Percentiles rank a stretch among this genome's conserved stretches.
Conservation (phyloP, 164 flowering plant genomes). For the Nelumbo lutea region DNA sequence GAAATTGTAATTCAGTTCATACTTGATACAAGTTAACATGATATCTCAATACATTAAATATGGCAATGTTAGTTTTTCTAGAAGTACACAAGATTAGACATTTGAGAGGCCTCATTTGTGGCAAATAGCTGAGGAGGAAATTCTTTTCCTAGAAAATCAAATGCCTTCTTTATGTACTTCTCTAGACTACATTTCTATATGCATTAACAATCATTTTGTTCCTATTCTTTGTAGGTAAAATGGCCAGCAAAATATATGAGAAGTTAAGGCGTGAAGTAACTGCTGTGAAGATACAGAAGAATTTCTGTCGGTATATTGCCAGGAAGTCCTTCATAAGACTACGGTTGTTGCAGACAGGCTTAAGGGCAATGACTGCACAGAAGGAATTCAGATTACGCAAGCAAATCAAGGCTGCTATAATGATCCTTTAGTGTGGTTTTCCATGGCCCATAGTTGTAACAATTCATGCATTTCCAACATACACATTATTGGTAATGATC, state of each 20-base stretch:
- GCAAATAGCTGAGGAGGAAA: neutral
- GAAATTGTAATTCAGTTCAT: no score
- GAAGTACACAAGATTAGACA: no score
- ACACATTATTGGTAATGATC: constrained; percentile 1
- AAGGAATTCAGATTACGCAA: constrained; percentile 84
- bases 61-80: no score
- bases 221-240: constrained; percentile 41
- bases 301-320: constrained; percentile 48
- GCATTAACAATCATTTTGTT: neutral
- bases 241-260: constrained; percentile 71
- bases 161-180: neutral
- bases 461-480: neutral
- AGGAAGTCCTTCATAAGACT: constrained; percentile 45
- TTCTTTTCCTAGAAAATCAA: no score
- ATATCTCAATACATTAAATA: no score
- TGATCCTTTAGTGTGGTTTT: constrained; percentile 7
- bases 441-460: neutral
- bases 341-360: constrained; percentile 70
- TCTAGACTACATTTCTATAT: neutral
- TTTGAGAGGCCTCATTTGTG: neutral
- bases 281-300: constrained; percentile 79
- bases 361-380: constrained; percentile 90
- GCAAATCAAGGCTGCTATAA: constrained; percentile 79
- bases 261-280: constrained; percentile 71
- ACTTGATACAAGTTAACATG: no score